A percentile compares a stretch with the other conserved stretches of the same genome.
These are phyloP conservation scores for Didymella lethalis DNA, from an alignment of 2,329 filamentous ascomycete species.

Conservation along the genomic window DNA sequence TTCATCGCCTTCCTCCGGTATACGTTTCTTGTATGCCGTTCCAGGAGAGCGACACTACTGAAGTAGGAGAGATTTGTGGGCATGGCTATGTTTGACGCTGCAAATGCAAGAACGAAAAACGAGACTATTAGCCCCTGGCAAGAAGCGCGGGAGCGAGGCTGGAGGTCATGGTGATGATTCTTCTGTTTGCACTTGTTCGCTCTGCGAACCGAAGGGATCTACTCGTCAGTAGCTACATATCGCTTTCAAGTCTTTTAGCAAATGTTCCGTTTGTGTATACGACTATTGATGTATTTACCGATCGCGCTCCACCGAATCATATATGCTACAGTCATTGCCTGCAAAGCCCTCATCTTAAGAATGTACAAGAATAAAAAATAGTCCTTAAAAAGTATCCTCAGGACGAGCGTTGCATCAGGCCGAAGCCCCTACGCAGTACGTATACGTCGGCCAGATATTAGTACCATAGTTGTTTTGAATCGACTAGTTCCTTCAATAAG, in stretches of 20 bases:
- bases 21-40: slow-evolving; percentile 15
- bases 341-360: not conserved
- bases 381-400: not conserved
- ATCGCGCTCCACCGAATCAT: not conserved
- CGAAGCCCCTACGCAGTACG: too few species aligned
- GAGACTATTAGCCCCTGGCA: slow-evolving; percentile 8
- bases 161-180: slow-evolving; percentile 16
- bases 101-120: slow-evolving; percentile 15
- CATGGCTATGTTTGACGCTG: slow-evolving; percentile 19
- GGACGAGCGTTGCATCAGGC: too few species aligned
- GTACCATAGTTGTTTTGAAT: not conserved
- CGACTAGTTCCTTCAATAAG: not conserved
- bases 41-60: slow-evolving; percentile 16
- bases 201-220: not conserved
- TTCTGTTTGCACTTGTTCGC: not conserved
- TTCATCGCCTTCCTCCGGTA: slow-evolving; percentile 11
- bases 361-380: not conserved
- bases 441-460: not conserved
- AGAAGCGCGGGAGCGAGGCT: slow-evolving; percentile 14
- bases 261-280: not conserved
- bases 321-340: not conserved
- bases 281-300: not conserved
- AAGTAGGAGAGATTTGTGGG: slow-evolving; percentile 17
- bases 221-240: not conserved
- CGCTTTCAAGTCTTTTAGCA: not conserved